Conservation (phyloP, 768 basidiomycete genomes). For the Hygrophoropsis aurantiaca region DNA sequence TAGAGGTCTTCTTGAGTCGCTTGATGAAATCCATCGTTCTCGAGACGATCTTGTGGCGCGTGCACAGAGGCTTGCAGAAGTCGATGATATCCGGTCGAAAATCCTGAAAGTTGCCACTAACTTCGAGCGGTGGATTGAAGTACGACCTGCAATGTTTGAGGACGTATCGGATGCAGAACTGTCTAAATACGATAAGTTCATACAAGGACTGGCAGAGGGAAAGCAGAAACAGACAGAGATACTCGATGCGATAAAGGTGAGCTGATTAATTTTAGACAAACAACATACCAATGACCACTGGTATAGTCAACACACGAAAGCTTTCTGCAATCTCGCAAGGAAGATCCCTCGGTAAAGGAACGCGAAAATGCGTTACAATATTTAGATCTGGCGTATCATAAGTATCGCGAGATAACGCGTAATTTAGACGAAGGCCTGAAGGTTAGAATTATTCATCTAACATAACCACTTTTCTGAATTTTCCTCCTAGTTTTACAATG, state of each 20-base stretch:
- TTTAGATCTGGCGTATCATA: conserved; percentile 82
- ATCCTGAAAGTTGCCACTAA: conserved; percentile 66
- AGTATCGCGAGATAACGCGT: conserved; percentile 79
- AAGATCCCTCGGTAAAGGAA: conserved; percentile 74
- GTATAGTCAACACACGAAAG: conserved; percentile 61
- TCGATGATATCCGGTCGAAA: conserved; percentile 72
- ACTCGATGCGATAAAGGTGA: conserved; percentile 68
- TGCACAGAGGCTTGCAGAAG: conserved; percentile 57
- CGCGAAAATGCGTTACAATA: conserved; percentile 81
- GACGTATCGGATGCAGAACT: conserved; percentile 77
- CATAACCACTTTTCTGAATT: not conserved
- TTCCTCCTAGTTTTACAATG: conserved; percentile 81
- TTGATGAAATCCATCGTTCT: conserved; percentile 68
- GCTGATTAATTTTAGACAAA: conserved; percentile 11
- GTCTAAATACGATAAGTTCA: conserved; percentile 76
- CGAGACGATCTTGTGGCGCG: conserved; percentile 64
- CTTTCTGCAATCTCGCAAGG: conserved; percentile 76
- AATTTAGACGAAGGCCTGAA: conserved; percentile 90
- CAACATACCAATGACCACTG: conserved; percentile 1
- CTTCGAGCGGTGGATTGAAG: conserved; percentile 65
- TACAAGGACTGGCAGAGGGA: conserved; percentile 55
- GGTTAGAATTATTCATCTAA: conserved; percentile 36
- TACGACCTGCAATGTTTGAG: conserved; percentile 87
- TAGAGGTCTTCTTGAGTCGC: conserved; percentile 71
- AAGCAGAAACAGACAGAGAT: conserved; percentile 64